A percentile compares a stretch with the other conserved stretches of the same genome.
phyloP scores from a whole-genome alignment of 768 basidiomycete genomes.

The Crepidotus variabilis region DNA sequence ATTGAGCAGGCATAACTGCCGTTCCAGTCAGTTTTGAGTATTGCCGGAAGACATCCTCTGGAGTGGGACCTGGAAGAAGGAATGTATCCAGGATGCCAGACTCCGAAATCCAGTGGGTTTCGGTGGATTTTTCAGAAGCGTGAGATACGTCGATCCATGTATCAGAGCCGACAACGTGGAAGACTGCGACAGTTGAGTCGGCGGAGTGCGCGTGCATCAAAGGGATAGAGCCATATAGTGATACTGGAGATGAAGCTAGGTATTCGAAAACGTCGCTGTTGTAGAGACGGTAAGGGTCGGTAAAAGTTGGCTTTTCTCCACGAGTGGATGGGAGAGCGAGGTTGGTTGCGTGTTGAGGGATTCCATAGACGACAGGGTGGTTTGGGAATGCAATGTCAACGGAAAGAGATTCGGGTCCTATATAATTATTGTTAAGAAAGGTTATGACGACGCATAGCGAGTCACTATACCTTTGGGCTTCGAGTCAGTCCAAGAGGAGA shows the following conservation, averaged over 20 bases:
- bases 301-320: slow-evolving; percentile 71
- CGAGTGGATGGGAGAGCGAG: slow-evolving; percentile 86
- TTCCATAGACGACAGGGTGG: slow-evolving; percentile 89
- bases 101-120: slow-evolving; percentile 97
- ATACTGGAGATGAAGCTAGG: slow-evolving; percentile 70
- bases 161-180: slow-evolving; percentile 86
- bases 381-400: slow-evolving; percentile 92
- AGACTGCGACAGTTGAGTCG: slow-evolving; percentile 85
- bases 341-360: slow-evolving; percentile 92
- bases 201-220: slow-evolving; percentile 90
- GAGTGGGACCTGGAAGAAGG: slow-evolving; percentile 87
- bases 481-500: slow-evolving; percentile 81
- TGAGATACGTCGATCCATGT: slow-evolving; percentile 93
- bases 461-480: slow-evolving; percentile 86
- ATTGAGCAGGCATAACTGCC: slow-evolving; percentile 83
- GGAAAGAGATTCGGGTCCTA: slow-evolving; percentile 92
- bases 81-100: slow-evolving; percentile 95
- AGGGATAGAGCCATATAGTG: slow-evolving; percentile 90
- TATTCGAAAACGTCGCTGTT: slow-evolving; percentile 98
- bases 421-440: slow-evolving; percentile 6
- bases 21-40: slow-evolving; percentile 85
- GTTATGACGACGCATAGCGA: neutral
- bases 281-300: slow-evolving; percentile 92
- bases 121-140: slow-evolving; percentile 59
- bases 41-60: slow-evolving; percentile 78